Evolutionary conservation across 2,329 filamentous ascomycete species (phyloP).

Genomic region (Diaporthe sp.): DNA sequence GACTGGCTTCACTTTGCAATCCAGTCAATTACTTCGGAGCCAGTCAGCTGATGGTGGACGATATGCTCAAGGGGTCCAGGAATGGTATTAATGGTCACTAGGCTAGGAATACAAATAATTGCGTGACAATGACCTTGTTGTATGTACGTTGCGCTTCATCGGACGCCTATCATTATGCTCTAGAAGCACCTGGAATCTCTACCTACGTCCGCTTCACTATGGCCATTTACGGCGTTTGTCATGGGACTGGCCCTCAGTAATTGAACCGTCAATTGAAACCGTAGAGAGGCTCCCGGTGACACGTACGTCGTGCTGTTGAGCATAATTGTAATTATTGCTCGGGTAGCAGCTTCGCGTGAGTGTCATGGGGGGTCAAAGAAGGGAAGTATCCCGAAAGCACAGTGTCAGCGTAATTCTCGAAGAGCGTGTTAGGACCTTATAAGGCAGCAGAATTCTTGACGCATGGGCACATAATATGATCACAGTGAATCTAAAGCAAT

Average conservation of each 20-base stretch:
- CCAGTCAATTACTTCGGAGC: slow-evolving; percentile 59
- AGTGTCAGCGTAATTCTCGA: background rate
- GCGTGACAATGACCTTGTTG: background rate
- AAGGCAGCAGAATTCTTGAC: background rate
- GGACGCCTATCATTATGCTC: background rate
- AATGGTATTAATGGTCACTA: background rate
- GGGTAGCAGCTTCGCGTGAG: too few species aligned
- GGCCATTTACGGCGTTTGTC: too few species aligned
- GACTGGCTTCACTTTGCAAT: slow-evolving; percentile 38
- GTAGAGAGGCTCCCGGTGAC: too few species aligned
- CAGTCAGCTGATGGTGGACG: slow-evolving; percentile 49
- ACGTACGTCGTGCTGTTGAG: too few species aligned
- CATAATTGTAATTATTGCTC: too few species aligned
- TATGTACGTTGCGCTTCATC: background rate
- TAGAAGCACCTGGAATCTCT: too few species aligned
- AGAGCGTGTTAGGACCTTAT: background rate
- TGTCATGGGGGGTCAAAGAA: too few species aligned
- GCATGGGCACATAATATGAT: background rate
- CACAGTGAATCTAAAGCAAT: background rate
- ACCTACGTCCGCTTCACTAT: too few species aligned
- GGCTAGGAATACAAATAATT: background rate
- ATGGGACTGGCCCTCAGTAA: too few species aligned
- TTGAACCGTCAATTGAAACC: too few species aligned
- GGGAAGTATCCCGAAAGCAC: background rate
- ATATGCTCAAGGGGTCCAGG: slow-evolving; percentile 39